Conservation (phyloP, 192 early-diverging fungal genomes). For the Coemansia sp. region DNA sequence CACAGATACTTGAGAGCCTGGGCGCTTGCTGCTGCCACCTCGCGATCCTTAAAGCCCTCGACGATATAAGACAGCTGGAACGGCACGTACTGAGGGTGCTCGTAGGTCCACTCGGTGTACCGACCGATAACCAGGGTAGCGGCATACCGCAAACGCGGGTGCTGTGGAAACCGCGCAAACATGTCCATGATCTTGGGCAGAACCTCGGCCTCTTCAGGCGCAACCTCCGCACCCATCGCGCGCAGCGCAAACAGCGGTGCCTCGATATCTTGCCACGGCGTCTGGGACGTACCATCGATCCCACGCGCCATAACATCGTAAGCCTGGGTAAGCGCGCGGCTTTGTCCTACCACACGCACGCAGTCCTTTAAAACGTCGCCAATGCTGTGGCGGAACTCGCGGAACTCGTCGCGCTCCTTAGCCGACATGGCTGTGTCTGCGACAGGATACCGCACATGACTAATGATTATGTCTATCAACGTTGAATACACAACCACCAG, state of each 20-base stretch:
- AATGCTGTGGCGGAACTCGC: slow-evolving; percentile 94
- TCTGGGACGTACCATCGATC: slow-evolving; percentile 33
- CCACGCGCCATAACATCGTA: slow-evolving; percentile 57
- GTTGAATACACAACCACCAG: slow-evolving; percentile 65
- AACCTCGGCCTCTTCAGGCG: slow-evolving; percentile 66
- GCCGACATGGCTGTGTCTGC: slow-evolving; percentile 62
- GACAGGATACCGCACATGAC: slow-evolving; percentile 83
- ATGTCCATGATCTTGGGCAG: slow-evolving; percentile 92
- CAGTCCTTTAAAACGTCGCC: slow-evolving; percentile 97
- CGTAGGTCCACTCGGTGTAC: slow-evolving; percentile 89
- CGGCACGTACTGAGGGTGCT: slow-evolving; percentile 85
- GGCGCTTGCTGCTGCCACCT: slow-evolving; percentile 81
- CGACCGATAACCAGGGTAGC: slow-evolving; percentile 94
- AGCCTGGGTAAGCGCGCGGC: slow-evolving; percentile 70
- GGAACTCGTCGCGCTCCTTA: slow-evolving; percentile 92
- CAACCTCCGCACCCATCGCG: slow-evolving; percentile 86
- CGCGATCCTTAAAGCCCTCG: slow-evolving; percentile 84
- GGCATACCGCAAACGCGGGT: slow-evolving; percentile 94
- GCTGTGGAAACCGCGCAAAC: slow-evolving; percentile 78
- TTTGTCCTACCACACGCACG: slow-evolving; percentile 76
- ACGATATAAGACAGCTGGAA: slow-evolving; percentile 92
- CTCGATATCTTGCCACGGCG: slow-evolving; percentile 91
- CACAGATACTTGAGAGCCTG: slow-evolving; percentile 87
- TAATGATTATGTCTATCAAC: slow-evolving; percentile 81
- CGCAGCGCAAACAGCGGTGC: slow-evolving; percentile 92